phyloP scores from a whole-genome alignment of 805 yeast species.

The Pichia nanzhaoensis region DNA sequence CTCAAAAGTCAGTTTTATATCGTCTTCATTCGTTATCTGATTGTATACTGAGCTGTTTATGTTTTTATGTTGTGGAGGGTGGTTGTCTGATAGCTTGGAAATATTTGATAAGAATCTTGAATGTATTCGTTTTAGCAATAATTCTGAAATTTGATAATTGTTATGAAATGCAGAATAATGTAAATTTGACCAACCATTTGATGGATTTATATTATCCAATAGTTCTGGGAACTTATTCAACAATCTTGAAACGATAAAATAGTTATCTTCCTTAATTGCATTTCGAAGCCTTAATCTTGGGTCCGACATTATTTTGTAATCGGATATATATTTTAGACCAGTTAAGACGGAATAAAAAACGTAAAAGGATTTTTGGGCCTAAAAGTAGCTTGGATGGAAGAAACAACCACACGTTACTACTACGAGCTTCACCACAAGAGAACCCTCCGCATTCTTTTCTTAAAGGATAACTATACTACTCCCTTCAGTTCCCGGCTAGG shows the following conservation, averaged over 20 bases:
- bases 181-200: slow-evolving; percentile 74
- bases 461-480: too few species aligned
- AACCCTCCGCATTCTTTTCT: too few species aligned
- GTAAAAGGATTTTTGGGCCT: too few species aligned
- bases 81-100: neutral
- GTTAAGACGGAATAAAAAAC: too few species aligned
- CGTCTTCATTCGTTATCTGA: slow-evolving; percentile 30
- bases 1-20: slow-evolving; percentile 41
- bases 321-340: neutral
- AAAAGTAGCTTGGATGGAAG: too few species aligned
- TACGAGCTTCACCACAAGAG: too few species aligned
- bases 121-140: slow-evolving; percentile 18
- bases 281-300: slow-evolving; percentile 60
- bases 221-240: slow-evolving; percentile 64
- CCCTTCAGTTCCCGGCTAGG: too few species aligned
- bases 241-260: slow-evolving; percentile 56
- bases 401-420: too few species aligned
- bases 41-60: slow-evolving; percentile 15
- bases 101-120: slow-evolving; percentile 8
- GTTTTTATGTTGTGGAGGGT: slow-evolving; percentile 1
- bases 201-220: slow-evolving; percentile 59
- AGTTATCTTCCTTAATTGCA: slow-evolving; percentile 58
- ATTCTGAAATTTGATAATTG: slow-evolving; percentile 46
- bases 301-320: slow-evolving; percentile 41
- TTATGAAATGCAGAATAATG: slow-evolving; percentile 79